Conservation (phyloP, 768 basidiomycete species). For the Crucibulum laeve region DNA sequence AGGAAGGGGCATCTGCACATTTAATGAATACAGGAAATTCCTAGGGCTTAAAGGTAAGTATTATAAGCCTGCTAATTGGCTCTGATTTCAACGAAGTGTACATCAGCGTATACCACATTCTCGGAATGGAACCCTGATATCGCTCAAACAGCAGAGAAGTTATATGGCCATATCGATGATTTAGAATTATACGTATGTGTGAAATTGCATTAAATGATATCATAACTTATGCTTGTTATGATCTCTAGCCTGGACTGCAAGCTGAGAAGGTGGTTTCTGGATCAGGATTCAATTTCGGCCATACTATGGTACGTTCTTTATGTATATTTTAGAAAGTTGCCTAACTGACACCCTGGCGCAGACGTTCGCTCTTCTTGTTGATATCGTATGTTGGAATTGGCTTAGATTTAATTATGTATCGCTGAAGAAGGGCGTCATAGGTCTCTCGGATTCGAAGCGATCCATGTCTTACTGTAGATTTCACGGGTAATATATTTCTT, state of each 20-base stretch:
- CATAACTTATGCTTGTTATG: background rate
- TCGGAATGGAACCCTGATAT: constrained; percentile 27
- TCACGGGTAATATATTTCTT: too few relatives aligned
- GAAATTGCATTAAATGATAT: background rate
- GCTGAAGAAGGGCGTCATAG: constrained; percentile 10
- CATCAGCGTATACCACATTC: constrained; percentile 20
- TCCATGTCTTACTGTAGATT: too few relatives aligned
- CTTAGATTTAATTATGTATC: background rate
- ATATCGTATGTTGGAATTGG: constrained; percentile 9
- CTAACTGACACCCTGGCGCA: constrained; percentile 1
- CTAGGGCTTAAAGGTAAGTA: constrained; percentile 14
- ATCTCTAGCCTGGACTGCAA: constrained; percentile 13
- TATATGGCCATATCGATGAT: constrained; percentile 28
- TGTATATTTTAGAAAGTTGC: background rate
- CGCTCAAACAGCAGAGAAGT: constrained; percentile 13
- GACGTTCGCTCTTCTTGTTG: constrained; percentile 16
- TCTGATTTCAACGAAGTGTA: background rate
- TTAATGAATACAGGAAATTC: constrained; percentile 16
- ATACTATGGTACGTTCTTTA: constrained; percentile 16
- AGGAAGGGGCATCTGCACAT: constrained; percentile 8
- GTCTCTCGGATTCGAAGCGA: constrained; percentile 18
- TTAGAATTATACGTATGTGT: constrained; percentile 30
- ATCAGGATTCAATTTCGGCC: constrained; percentile 16
- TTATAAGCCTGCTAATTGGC: background rate
- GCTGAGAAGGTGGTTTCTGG: constrained; percentile 8